Percentiles rank a stretch among this genome's conserved stretches.
phyloP scores from a whole-genome alignment of 768 basidiomycete species.

The Tulasnella calospora region DNA sequence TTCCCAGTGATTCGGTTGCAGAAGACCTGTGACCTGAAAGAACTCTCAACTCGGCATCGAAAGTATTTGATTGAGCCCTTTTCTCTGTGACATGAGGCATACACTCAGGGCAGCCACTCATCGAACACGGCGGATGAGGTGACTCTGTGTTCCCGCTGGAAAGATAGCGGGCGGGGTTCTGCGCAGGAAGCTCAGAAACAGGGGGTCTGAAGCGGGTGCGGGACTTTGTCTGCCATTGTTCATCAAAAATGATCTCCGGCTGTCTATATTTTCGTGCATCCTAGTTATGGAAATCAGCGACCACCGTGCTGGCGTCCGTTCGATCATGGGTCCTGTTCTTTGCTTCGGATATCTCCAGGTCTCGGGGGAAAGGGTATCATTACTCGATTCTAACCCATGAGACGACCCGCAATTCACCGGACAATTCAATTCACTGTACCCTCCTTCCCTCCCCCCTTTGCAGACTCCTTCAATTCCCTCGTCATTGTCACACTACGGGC shows the following conservation, averaged over 20 bases:
- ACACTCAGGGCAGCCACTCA: background rate
- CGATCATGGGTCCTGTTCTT: constrained; percentile 2
- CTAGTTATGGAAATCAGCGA: background rate
- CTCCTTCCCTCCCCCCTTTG: background rate
- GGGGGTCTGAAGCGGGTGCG: background rate
- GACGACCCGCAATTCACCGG: constrained; percentile 1
- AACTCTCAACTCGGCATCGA: background rate
- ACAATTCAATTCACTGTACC: constrained; percentile 5
- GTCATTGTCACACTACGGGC: constrained; percentile 2
- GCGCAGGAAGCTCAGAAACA: constrained; percentile 4
- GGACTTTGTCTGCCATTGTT: background rate
- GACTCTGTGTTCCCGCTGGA: background rate
- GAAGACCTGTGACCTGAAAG: background rate
- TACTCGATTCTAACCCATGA: constrained; percentile 4
- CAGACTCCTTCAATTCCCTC: background rate
- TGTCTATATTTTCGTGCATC: background rate
- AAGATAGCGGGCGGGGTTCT: background rate
- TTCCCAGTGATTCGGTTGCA: background rate
- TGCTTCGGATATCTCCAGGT: constrained; percentile 10
- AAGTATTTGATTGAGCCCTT: constrained; percentile 1
- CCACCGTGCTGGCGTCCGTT: background rate
- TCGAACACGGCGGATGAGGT: background rate
- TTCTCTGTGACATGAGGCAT: constrained; percentile 1
- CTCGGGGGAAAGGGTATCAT: constrained; percentile 7
- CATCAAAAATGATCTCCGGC: background rate